Evolutionary conservation across 2,329 filamentous ascomycete genomes (phyloP).

Genomic region (Uncinocarpus reesii): DNA sequence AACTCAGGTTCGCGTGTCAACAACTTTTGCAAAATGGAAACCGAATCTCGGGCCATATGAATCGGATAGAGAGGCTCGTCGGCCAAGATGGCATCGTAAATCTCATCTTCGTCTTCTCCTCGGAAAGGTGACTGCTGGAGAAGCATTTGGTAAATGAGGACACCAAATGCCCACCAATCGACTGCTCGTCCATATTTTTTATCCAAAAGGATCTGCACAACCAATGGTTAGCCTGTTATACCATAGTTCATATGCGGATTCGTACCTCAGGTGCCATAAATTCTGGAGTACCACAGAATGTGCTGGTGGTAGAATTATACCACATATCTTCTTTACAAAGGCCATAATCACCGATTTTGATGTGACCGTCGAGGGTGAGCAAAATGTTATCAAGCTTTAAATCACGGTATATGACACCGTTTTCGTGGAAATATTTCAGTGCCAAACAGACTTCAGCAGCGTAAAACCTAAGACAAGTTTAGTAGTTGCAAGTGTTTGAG

Average conservation of each 20-base stretch:
- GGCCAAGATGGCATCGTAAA: slow-evolving; percentile 95
- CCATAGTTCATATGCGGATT: neutral
- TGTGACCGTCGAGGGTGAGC: slow-evolving; percentile 86
- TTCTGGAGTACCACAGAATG: slow-evolving; percentile 98
- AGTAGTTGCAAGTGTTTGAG: no score
- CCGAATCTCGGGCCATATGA: slow-evolving; percentile 95
- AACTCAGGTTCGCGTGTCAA: slow-evolving; percentile 90
- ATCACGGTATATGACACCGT: slow-evolving; percentile 91
- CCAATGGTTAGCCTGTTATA: slow-evolving; percentile 4
- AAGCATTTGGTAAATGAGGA: slow-evolving; percentile 98
- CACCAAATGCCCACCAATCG: slow-evolving; percentile 99
- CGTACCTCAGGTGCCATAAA: slow-evolving; percentile 96
- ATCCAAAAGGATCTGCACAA: slow-evolving; percentile 71
- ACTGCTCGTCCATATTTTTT: slow-evolving; percentile 97
- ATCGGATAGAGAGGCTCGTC: slow-evolving; percentile 97
- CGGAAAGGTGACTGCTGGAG: slow-evolving; percentile 97
- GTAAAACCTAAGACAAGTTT: slow-evolving; percentile 60
- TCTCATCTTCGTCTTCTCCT: slow-evolving; percentile 97
- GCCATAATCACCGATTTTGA: slow-evolving; percentile 98
- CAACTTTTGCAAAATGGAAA: slow-evolving; percentile 94
- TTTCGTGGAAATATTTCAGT: slow-evolving; percentile 98
- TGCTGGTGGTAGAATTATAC: slow-evolving; percentile 93
- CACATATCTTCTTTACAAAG: slow-evolving; percentile 99
- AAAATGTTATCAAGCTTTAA: slow-evolving; percentile 81
- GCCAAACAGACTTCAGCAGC: slow-evolving; percentile 94